Percentiles rank a stretch among this genome's conserved stretches.
These are phyloP conservation scores for Podospora australis DNA, from an alignment of 495 filamentous ascomycete genomes.

Conservation along the genomic window DNA sequence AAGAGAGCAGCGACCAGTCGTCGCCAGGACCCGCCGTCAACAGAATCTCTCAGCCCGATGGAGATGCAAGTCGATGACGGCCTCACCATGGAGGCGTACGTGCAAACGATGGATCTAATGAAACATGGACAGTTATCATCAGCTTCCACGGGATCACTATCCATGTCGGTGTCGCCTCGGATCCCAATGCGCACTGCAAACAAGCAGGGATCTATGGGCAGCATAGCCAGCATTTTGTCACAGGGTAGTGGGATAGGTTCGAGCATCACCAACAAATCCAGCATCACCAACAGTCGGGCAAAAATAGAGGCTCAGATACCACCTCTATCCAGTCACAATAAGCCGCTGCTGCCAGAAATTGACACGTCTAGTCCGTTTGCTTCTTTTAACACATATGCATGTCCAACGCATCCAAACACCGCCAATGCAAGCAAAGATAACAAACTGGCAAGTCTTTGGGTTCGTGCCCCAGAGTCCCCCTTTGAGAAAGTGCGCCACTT, in stretches of 20 bases:
- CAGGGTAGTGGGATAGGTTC: too few species aligned
- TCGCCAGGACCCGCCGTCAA: background rate
- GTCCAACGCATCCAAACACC: background rate
- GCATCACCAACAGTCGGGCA: background rate
- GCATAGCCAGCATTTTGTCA: background rate
- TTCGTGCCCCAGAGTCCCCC: background rate
- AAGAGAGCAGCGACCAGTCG: background rate
- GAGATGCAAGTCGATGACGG: background rate
- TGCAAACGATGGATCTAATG: conserved; percentile 1
- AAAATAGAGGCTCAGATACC: background rate
- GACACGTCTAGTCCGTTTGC: conserved; percentile 1
- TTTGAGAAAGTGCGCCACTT: background rate
- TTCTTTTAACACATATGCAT: background rate
- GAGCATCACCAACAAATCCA: too few species aligned
- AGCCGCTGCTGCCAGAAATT: background rate
- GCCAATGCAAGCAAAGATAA: background rate
- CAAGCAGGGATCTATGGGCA: background rate
- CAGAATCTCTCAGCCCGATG: background rate
- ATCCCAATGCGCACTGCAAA: background rate
- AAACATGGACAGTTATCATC: background rate
- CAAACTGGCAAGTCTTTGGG: background rate
- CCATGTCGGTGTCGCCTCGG: background rate
- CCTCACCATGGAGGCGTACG: conserved; percentile 3
- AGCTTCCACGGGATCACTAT: background rate
- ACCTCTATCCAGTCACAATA: background rate